Base-by-base conservation (phyloP, 306 rosid species). In the Echinosophora koreensis region DNA sequence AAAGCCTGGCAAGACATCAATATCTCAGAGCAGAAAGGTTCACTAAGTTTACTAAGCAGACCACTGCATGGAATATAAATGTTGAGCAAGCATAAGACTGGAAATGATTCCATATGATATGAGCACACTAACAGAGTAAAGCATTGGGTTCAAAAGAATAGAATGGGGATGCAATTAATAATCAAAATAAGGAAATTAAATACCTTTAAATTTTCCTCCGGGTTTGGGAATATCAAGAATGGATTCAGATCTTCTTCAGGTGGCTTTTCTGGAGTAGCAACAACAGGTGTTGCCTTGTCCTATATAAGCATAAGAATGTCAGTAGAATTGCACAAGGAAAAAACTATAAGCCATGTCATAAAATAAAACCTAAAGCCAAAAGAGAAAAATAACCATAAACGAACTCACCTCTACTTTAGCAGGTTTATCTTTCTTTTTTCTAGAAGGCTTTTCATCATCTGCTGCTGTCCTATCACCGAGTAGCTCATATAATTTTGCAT, bases 381-480 rank as follows among this genome's bases (percentile, higher is more conserved):
- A 50, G 39, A 44, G 13, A n/a, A 27, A 56, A 39, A 47, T 8
- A 71, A 67, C 8, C 8, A 50, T 62, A 61, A 74, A 77, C 49
- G 56, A 74, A 35, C 85, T 54, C 71, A 90, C 97, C 85, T 96
- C 97, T 50, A 82, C 94, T 92, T 96, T 91, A 82, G 96, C 82
- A 77, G 93, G 90, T 80, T 96, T 96, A 75, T 91, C 99, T 81
- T 96, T 96, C 86, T 96, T 91, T 88, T 89, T 92, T 82, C 66
- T 96, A 49, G 32, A 30, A 30, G 90, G 90, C 72, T 96, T 96
- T 85, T 86, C 98, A 86, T 89, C 82, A 85, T 96, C 98, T 17
- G 91, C 96, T 61, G 90, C 94, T 18, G 97, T 96, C 89, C 90
- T 86, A 77, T 92, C 98, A 62, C 99, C 98, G 5, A 96, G 97